Evolutionary conservation across 2,329 filamentous ascomycete genomes (phyloP), one percentile per base, ranked within the genome.

Genomic region (Fusarium chuoi): DNA sequence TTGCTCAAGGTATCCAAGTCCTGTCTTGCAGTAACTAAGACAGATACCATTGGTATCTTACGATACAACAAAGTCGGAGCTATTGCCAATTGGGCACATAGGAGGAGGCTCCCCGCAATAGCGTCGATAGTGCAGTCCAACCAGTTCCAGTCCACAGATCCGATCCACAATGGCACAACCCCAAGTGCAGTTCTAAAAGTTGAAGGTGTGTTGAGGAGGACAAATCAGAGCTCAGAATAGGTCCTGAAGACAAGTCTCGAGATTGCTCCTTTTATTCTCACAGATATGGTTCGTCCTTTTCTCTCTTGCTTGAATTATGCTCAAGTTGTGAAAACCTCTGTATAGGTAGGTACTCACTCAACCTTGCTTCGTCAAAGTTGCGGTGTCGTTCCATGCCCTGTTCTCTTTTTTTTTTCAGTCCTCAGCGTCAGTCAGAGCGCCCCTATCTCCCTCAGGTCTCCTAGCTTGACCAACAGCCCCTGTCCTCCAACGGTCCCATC

Each of bases 371-470:
- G 66, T 42, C 35, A 66, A 72, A 75, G 59, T 73, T 73, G 65
- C 59, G 62, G 65, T 75, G 72, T 71, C 73, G 73, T 71, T 62
- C 66, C 62, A 61, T 68, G 45, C 30, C 67, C 48, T 52, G 57
- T 58, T 26, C 15, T 56, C 12, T 17, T 17, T 24, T 35, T 41
- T 39, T 26, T n/a, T 14, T 30, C 20, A 24, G 54, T 51, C 42
- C 45, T 54, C 55, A 62, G 38, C 28, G 60, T 63, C 68, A 63
- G 60, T 60, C 68, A 70, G 69, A 73, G 57, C 61, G 62, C 70
- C 65, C 70, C 65, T 73, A 70, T 73, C 65, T 66, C 72, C 65
- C 66, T 72, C 63, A 71, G 71, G 56, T 67, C 55, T 26, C 51
- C 59, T 75, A 70, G 69, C 57, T 61, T 17, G 39, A 41, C 46